phyloP scores from a whole-genome alignment of 345 rosid genomes.

The Clausena lansium region DNA sequence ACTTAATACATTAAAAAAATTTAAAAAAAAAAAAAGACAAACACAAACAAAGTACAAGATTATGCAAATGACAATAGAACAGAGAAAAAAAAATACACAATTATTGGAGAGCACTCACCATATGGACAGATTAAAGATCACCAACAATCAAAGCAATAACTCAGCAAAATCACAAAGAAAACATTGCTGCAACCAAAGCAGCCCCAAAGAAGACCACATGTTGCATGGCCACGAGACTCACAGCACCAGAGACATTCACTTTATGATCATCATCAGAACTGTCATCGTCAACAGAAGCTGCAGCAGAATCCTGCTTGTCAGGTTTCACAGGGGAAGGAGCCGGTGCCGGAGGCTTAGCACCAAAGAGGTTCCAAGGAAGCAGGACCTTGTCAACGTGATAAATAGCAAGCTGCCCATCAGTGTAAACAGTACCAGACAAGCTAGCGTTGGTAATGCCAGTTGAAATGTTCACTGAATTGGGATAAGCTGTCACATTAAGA shows the following conservation, averaged over 20 bases:
- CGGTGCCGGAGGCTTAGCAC: slow-evolving; percentile 36
- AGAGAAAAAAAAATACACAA: neutral
- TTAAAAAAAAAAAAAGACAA: no score
- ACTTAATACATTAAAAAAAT: neutral
- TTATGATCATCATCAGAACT: neutral
- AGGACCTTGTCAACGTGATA: slow-evolving; percentile 45
- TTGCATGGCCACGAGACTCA: neutral
- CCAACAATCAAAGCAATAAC: neutral
- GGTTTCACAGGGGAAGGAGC: slow-evolving; percentile 29
- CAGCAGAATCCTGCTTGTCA: slow-evolving; percentile 19
- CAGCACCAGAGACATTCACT: slow-evolving; percentile 4
- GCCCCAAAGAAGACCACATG: neutral
- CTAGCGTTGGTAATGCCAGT: slow-evolving; percentile 39
- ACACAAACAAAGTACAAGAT: neutral
- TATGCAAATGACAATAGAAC: neutral
- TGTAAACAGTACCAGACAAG: slow-evolving; percentile 28
- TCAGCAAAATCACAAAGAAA: slow-evolving; percentile 6
- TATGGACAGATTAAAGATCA: neutral
- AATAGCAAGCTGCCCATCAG: slow-evolving; percentile 39
- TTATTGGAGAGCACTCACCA: neutral
- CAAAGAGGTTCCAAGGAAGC: slow-evolving; percentile 37
- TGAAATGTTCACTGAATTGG: slow-evolving; percentile 38
- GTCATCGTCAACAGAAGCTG: slow-evolving; percentile 21
- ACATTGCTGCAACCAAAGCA: neutral
- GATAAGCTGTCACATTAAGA: slow-evolving; percentile 27